phyloP scores from a whole-genome alignment of 306 rosid genomes.

The Castanea crenata region DNA sequence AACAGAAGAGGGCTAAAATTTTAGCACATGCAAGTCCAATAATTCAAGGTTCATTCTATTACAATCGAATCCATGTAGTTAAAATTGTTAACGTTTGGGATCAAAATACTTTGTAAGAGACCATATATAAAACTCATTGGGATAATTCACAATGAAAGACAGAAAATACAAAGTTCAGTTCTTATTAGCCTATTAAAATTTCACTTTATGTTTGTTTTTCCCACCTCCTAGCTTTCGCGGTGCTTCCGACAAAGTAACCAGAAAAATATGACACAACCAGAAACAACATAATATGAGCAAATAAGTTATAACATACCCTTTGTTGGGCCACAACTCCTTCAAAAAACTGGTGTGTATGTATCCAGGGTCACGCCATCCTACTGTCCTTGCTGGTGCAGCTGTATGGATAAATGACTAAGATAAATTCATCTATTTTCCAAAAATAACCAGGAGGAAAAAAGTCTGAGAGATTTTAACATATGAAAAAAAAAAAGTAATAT shows the following conservation, averaged over 20 bases:
- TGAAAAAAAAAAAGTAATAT: too few relatives aligned
- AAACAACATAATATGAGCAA: too few relatives aligned
- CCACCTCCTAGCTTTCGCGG: too few relatives aligned
- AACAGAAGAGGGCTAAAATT: not conserved
- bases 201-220: too few relatives aligned
- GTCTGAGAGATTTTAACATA: not conserved
- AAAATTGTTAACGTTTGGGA: not conserved
- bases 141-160: too few relatives aligned
- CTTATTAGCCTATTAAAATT: too few relatives aligned
- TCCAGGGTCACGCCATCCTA: slow-evolving; percentile 42
- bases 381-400: slow-evolving; percentile 19
- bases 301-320: slow-evolving; percentile 34
- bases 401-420: slow-evolving; percentile 9
- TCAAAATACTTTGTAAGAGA: not conserved
- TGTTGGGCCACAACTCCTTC: slow-evolving; percentile 86
- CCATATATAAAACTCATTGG: too few relatives aligned
- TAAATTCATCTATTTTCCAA: not conserved
- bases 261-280: too few relatives aligned
- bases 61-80: not conserved
- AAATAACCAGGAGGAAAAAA: not conserved
- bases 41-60: not conserved
- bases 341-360: slow-evolving; percentile 82
- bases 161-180: too few relatives aligned
- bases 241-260: too few relatives aligned
- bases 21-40: not conserved